Base-by-base conservation (phyloP, 805 yeast genomes). In the Soucietia sequanensis region DNA sequence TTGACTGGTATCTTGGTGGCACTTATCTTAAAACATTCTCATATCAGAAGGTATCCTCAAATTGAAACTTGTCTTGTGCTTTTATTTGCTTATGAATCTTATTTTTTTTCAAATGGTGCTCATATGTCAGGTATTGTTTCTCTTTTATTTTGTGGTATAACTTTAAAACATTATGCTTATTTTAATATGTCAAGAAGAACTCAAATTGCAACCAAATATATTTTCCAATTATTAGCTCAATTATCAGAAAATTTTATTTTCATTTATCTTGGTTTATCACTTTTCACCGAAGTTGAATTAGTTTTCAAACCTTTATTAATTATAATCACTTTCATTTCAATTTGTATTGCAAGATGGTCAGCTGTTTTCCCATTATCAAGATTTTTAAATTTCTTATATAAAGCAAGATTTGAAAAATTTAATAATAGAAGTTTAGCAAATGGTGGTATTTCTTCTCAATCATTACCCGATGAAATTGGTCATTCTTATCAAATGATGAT, bases 51-150 rank as follows among this genome's bases (percentile, higher is more conserved):
- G 49, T 88, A 85, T 58, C 98, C 98, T n/a, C 95, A 89, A 58
- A 87, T 93, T 51, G 99, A 93, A 67, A 86, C 97, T 19, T 95
- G 98, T 59, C 58, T 93, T 36, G 95, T 93, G 19, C 65, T 93
- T 29, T 65, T 93, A 47, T 81, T 90, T 56, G 97, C 98, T 12
- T 93, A 93, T 58, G 96, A 89, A 51, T 88, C 97, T 0, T 93
- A 93, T 61, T 93, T 93, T 69, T 93, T 93, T 62, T 90, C 98
- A 27, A 93, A 93, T 54, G 99, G 99, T 32, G 95, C 98, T 51
- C 99, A 95, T 58, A 93, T 93, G 99, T 90, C 98, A 5, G 99
- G 99, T 30, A 91, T 91, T 45, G 98, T 91, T 5, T 89, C 97
- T 2, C 70, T 93, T 46, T 65, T 93, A 46, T 93, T 93, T 65